Evolutionary conservation across 139 green algal species (phyloP), one percentile per base, ranked within the genome.

Genomic region (Closterium sp.): DNA sequence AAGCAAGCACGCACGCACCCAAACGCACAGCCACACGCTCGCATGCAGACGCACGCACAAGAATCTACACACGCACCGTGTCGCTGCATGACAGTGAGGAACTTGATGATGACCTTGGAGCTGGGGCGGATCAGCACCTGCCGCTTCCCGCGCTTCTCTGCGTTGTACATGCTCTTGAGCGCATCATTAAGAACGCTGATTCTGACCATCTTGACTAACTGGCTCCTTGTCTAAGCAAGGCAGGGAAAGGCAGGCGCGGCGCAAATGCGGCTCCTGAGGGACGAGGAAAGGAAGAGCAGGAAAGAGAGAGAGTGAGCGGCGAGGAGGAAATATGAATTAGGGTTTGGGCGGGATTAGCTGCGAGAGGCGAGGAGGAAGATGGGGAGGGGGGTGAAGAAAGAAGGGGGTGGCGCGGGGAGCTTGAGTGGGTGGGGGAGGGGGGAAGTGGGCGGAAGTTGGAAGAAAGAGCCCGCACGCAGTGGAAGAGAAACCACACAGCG

Each of bases 101-200:
- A 99, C 96, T 99, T 99, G 96, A 99, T 98, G 87, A 99, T 97
- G 93, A 99, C 98, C 96, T 99, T 99, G 95, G 96, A 98, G 86
- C 96, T 97, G 4, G 98, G 98, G 79, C 98, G 94, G 91, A 99
- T 96, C 88, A 99, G 96, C 91, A 99, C 98, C 95, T 97, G 96
- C n/a, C 95, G 96, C 96, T 99, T 99, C 89, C 98, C 98, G 73
- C 97, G 96, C 97, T 99, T 99, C 97, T 99, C 98, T 38, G 98
- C 98, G 94, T 99, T 99, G 96, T 97, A 99, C 97, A 99, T 98
- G 85, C 96, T 98, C 96, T 99, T 99, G 89, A 99, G 97, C 9
- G 98, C 97, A 97, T 99, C 98, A 91, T 97, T 96, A 73, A 99
- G 96, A 70, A 99, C 98, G 93, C 94, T 97, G 93, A 99, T 97